Evolutionary conservation across 1,284 basidiomycete species (phyloP), one percentile per base, ranked within the genome.

Genomic region (Sphagnurus paluster): DNA sequence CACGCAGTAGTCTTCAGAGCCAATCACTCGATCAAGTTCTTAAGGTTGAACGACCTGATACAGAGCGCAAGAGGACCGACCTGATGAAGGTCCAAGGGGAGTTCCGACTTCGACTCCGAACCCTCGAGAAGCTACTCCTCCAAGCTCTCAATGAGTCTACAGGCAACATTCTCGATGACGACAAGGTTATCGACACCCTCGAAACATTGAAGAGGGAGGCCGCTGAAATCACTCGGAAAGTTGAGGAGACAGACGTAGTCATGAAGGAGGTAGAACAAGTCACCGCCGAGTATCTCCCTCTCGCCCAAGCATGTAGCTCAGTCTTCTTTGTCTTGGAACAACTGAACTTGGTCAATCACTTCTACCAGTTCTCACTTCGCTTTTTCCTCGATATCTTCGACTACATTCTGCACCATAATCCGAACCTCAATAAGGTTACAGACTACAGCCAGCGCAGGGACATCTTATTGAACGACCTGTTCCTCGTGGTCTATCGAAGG

Each of bases 301-400:
- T 99, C 38, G 96, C 97, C 0, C 93, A 96, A 62, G 94, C 95
- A 1, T 98, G 95, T 76, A 97, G 94, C 62, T 87, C 93, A 2
- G 87, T 98, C 42, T 99, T 95, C 80, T 99, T 99, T 70, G 89
- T 97, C 45, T 76, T 99, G 53, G 95, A 98, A 62, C 95, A 98
- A 62, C 79, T 99, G 40, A 88, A 93, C 59, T 77, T 90, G 42
- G 83, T 98, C 70, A 93, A 97, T 62, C 96, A 98, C 70, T 99
- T 99, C 74, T 99, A 99, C 65, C 93, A 98, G 66, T 99, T 99
- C 76, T 98, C 96, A 1, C 79, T 99, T 42, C 86, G 81, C 33
- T 98, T 97, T 77, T 99, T 99, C 87, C 82, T 98, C 51, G 94
- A 98, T 64, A 96, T 99, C 58, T 99, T 99, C 69, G 93, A 98